Conservation (phyloP, 129 eudicot genomes). For the Flaveria robusta region DNA sequence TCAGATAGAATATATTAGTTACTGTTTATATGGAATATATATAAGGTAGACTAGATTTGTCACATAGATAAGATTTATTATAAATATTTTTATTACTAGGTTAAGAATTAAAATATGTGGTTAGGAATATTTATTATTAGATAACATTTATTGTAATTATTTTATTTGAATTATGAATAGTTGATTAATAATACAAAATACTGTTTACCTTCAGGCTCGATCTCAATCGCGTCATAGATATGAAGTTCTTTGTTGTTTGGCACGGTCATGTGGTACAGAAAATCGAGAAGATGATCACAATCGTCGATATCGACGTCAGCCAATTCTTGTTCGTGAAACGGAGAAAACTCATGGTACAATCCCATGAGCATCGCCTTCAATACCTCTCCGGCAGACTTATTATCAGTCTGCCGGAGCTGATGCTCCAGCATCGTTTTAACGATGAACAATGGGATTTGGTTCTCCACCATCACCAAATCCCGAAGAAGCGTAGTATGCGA, state of each 20-base stretch:
- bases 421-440: slow-evolving; percentile 44
- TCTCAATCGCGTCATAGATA: slow-evolving; percentile 31
- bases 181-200: neutral
- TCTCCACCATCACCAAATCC: slow-evolving; percentile 70
- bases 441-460: slow-evolving; percentile 63
- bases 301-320: slow-evolving; percentile 24
- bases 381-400: slow-evolving; percentile 25
- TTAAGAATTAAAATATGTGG: too few species aligned
- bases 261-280: slow-evolving; percentile 47
- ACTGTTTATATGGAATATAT: neutral
- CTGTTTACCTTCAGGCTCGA: slow-evolving; percentile 19
- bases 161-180: too few species aligned
- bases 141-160: too few species aligned
- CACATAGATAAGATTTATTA: too few species aligned
- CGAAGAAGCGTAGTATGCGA: slow-evolving; percentile 55
- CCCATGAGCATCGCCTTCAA: slow-evolving; percentile 44
- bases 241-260: slow-evolving; percentile 36
- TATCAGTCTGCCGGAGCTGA: slow-evolving; percentile 22
- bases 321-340: slow-evolving; percentile 41
- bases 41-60: too few species aligned
- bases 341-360: slow-evolving; percentile 46
- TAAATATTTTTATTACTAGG: too few species aligned
- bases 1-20: neutral
- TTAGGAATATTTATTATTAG: too few species aligned
- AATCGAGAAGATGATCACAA: slow-evolving; percentile 57